phyloP scores from a whole-genome alignment of 1,284 basidiomycete genomes.

The Mycosarcoma maydis region DNA sequence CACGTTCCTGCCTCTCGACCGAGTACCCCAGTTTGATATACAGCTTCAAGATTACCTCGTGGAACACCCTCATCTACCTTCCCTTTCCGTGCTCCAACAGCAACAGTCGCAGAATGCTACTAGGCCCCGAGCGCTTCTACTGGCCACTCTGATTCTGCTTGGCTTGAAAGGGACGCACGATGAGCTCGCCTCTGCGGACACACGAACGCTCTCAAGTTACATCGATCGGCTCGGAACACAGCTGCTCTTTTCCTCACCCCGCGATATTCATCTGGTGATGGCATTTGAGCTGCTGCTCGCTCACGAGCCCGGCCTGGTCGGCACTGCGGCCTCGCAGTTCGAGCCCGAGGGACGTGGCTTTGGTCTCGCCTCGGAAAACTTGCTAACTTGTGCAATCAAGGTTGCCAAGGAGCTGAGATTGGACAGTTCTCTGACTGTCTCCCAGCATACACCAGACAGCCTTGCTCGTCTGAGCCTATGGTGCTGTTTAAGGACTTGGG shows the following conservation, averaged over 20 bases:
- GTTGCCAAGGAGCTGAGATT: conserved; percentile 18
- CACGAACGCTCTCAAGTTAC: conserved; percentile 10
- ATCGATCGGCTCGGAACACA: conserved; percentile 25
- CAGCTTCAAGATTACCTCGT: conserved; percentile 23
- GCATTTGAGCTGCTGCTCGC: conserved; percentile 27
- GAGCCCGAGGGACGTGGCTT: conserved; percentile 17
- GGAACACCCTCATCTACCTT: conserved; percentile 23
- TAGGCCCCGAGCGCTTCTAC: conserved; percentile 15
- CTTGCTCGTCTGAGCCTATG: conserved; percentile 14
- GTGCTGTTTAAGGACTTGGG: conserved; percentile 19
- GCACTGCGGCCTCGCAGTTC: conserved; percentile 18
- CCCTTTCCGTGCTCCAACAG: conserved; percentile 2
- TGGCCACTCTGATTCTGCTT: conserved; percentile 21
- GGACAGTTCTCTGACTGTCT: not conserved
- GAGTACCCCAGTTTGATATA: not conserved
- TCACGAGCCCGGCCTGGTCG: conserved; percentile 33
- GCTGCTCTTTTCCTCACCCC: conserved; percentile 20
- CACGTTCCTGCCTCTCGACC: conserved; percentile 4
- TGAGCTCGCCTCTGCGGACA: conserved; percentile 9
- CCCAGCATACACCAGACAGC: not conserved
- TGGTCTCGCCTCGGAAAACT: conserved; percentile 31
- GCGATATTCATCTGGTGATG: conserved; percentile 21
- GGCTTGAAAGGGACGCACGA: conserved; percentile 6
- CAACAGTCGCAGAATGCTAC: conserved; percentile 7
- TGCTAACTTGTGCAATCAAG: conserved; percentile 26